Evolutionary conservation across 2,329 filamentous ascomycete species (phyloP), one percentile per base, ranked within the genome.

Genomic region (Harringtonia lauricola): DNA sequence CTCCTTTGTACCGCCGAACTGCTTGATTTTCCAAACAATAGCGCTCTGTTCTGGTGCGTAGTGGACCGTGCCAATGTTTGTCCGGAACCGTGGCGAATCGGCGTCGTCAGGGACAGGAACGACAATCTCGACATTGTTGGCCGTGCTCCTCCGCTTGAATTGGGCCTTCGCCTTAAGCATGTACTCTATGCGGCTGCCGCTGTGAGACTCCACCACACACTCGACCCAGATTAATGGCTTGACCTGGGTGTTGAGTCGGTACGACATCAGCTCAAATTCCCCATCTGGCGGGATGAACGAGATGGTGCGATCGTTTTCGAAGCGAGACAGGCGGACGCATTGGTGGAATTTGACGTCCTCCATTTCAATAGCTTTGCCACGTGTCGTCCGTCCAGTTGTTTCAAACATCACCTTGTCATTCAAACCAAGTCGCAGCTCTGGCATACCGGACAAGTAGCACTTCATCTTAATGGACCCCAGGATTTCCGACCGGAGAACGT

Each of bases 331-430:
- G 50, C 92, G 81, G 51, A 98, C 92, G 59, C 92, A 98, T 64
- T 98, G 92, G 66, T 98, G 92, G 64, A 98, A 98, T 59, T 98
- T 98, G 64, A 98, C 92, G 55, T 98, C 92, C 59, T 98, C 92
- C 92, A 98, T 98, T 67, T 98, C 92, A 51, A 98, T 92, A 10
- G 92, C 86, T 66, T 98, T 98, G 48, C 92, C 92, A 57, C 92
- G 72, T 34, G 90, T 96, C 15, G 90, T 87, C 49, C 92, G 77
- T 24, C 92, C 92, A 0, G 92, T 98, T 4, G 88, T 94, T 67
- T 98, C 92, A 59, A 98, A 98, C 92, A 98, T 98, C 63, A 87
- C 92, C 67, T 98, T 98, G 71, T 98, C 92, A 68, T 98, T 98
- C 59, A 98, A 68, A 5, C 92, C 92, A 41, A 98, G 66, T 24